A percentile compares a stretch with the other conserved stretches of the same genome.
phyloP scores from a whole-genome alignment of 2,329 filamentous ascomycete genomes.

The Penicillium sp. region DNA sequence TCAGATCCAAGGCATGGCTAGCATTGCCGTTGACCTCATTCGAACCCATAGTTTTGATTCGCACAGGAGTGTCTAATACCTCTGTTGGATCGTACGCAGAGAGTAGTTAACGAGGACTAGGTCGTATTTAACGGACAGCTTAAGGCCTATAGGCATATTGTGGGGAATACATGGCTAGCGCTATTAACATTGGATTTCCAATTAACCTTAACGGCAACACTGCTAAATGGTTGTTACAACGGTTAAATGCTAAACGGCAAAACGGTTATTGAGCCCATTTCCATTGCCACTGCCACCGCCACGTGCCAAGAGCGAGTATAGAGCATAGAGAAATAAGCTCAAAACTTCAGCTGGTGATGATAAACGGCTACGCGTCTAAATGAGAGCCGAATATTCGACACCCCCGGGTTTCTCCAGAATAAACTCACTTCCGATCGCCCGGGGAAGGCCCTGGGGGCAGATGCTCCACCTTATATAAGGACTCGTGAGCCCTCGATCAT shows the following conservation, averaged over 20 bases:
- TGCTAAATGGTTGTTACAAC: conserved; percentile 9
- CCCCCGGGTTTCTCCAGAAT: conserved; percentile 6
- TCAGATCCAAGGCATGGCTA: conserved; percentile 51
- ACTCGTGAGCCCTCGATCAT: background rate
- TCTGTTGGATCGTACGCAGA: background rate
- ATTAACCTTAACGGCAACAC: background rate
- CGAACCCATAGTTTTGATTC: conserved; percentile 15
- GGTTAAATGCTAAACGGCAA: conserved; percentile 20
- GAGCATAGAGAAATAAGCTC: conserved; percentile 5
- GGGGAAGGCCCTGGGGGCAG: background rate
- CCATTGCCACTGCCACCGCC: background rate
- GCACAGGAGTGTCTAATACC: background rate
- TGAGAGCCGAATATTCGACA: conserved; percentile 21
- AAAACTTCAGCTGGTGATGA: background rate
- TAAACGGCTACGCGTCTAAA: conserved; percentile 27
- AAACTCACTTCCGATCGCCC: background rate
- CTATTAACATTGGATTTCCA: background rate
- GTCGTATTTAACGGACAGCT: background rate
- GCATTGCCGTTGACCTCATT: conserved; percentile 16
- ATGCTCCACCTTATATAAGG: conserved; percentile 6
- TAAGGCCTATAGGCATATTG: background rate
- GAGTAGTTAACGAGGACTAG: background rate
- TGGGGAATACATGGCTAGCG: background rate
- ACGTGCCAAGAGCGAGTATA: conserved; percentile 7
- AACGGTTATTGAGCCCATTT: conserved; percentile 17